Base-by-base conservation (phyloP, 1,284 basidiomycete species). In the Puccinia coronata region DNA sequence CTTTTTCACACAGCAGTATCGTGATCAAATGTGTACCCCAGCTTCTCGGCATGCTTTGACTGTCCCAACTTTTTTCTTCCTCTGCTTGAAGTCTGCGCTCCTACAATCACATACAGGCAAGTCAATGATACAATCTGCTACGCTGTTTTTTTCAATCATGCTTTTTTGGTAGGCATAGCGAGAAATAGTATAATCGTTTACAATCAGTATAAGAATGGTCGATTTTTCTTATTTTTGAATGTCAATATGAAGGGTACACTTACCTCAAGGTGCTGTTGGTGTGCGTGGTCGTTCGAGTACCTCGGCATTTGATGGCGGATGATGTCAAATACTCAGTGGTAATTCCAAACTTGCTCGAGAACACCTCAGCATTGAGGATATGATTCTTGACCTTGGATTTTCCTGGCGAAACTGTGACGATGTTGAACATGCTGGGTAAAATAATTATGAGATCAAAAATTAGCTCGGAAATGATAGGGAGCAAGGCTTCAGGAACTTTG, bases 311-410 rank as follows among this genome's bases (percentile, higher is more conserved):
- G 14, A 70, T 55, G 1, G 77, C 67, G 25, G 41, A 59, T 31
- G 67, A 59, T 11, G 77, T 80, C 28, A 80, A 49, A 61, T 80
- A 71, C 49, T 80, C 67, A 16, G 77, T 71, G 39, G 77, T 80
- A n/a, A 80, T 69, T 43, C 77, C 69, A 71, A 80, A 80, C 31
- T 80, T 71, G 43, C 39, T 51, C 25, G 65, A 36, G 23, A 80
- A 31, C 14, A 16, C 25, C 36, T n/a, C 39, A 31, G 69, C 77
- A 80, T 80, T 71, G 9, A 69, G 77, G 16, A 80, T 80, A 39
- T 65, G 55, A 43, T 72, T 80, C n/a, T 59, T 23, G 16, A 80
- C 77, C 20, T 80, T 72, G 20, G 76, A 55, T 63, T 80, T 80
- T 63, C 55, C 36, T 47, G 77, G 41, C 0, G 41, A 41, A 53